Evolutionary conservation across 306 rosid species (phyloP).

Genomic region (Ziziphus jujuba): DNA sequence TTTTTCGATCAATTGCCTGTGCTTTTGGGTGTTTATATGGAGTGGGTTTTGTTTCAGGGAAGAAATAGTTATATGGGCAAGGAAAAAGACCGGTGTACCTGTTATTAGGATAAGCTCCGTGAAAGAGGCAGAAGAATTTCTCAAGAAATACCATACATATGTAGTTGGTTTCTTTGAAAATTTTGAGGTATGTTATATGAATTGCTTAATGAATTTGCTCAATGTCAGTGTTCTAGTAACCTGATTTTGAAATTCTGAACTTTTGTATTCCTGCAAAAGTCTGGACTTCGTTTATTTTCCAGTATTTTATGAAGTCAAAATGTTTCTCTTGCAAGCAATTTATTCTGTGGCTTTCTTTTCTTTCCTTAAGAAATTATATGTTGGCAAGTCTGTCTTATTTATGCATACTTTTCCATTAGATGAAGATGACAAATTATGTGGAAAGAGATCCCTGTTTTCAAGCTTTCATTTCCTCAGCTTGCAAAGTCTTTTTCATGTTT

Average conservation of each 20-base stretch:
- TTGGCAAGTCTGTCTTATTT: too few relatives aligned
- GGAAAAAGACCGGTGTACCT: slow-evolving; percentile 76
- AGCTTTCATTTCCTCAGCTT: background rate
- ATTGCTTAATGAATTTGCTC: slow-evolving; percentile 1
- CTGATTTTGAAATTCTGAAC: background rate
- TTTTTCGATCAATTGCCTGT: background rate
- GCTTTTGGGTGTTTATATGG: background rate
- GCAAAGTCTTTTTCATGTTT: background rate
- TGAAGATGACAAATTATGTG: background rate
- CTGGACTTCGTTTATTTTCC: background rate
- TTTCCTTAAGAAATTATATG: too few relatives aligned
- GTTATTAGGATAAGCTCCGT: slow-evolving; percentile 53
- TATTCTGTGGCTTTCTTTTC: too few relatives aligned
- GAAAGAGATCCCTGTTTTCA: too few relatives aligned
- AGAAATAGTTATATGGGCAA: slow-evolving; percentile 81
- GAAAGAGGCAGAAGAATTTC: slow-evolving; percentile 57
- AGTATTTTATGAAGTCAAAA: background rate
- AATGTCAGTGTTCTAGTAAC: background rate
- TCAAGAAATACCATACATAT: slow-evolving; percentile 58
- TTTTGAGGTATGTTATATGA: slow-evolving; percentile 52
- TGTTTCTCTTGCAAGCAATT: background rate
- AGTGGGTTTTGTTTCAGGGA: slow-evolving; percentile 56
- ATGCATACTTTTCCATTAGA: too few relatives aligned
- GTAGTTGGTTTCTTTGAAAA: slow-evolving; percentile 65
- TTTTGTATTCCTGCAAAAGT: background rate